Evolutionary conservation across 2,329 filamentous ascomycete species (phyloP).

Genomic region (Stachybotrys chartarum): DNA sequence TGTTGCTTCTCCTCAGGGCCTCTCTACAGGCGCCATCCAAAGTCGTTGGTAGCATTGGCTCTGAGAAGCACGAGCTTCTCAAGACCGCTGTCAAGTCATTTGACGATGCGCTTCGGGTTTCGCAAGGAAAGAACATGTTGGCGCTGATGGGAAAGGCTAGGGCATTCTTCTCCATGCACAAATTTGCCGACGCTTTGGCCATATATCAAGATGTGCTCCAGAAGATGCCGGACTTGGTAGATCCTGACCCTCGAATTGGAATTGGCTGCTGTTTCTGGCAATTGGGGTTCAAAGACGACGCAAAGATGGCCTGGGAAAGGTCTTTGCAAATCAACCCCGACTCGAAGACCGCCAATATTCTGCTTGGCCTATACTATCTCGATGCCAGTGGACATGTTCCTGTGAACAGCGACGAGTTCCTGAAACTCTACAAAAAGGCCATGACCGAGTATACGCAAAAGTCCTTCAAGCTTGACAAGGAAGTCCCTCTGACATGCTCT

Average conservation of each 20-base stretch:
- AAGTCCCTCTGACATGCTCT: conserved; percentile 80
- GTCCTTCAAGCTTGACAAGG: conserved; percentile 88
- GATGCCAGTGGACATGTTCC: conserved; percentile 77
- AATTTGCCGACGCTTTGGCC: conserved; percentile 75
- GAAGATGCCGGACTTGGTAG: conserved; percentile 79
- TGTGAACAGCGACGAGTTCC: conserved; percentile 78
- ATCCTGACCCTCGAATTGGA: conserved; percentile 92
- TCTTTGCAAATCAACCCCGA: conserved; percentile 72
- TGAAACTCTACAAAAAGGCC: conserved; percentile 79
- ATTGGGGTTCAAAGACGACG: conserved; percentile 87
- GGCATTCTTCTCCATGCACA: conserved; percentile 77
- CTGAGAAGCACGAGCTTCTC: conserved; percentile 70
- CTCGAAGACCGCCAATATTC: conserved; percentile 83
- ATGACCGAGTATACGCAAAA: conserved; percentile 94
- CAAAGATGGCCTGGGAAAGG: conserved; percentile 83
- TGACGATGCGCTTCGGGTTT: conserved; percentile 84
- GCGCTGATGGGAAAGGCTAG: conserved; percentile 85
- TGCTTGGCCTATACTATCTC: conserved; percentile 85
- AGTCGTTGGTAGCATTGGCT: conserved; percentile 56
- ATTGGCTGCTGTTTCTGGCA: conserved; percentile 98
- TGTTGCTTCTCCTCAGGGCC: conserved; percentile 79
- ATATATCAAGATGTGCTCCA: conserved; percentile 81
- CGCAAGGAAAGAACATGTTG: conserved; percentile 82
- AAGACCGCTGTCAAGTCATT: conserved; percentile 87
- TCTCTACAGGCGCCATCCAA: conserved; percentile 75